These are phyloP conservation scores for Trametes meyenii DNA, from an alignment of 768 basidiomycete genomes.

Conservation along the genomic window DNA sequence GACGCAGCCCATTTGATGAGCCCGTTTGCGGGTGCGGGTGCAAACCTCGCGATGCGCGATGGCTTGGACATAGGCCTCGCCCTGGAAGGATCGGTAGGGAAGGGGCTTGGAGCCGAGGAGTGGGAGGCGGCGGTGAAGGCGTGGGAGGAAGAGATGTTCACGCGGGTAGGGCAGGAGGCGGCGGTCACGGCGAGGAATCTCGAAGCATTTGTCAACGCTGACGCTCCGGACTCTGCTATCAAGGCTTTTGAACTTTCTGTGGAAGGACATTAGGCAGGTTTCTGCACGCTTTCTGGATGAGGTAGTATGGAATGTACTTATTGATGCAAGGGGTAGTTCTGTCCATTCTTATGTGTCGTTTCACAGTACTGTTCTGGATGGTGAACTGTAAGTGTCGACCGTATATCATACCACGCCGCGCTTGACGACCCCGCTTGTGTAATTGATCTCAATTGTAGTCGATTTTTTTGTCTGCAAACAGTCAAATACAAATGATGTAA, in stretches of 20 bases:
- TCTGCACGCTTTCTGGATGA: no score
- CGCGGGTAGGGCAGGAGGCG: constrained; percentile 5
- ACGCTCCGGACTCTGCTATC: background rate
- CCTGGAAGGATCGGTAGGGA: constrained; percentile 7
- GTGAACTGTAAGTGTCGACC: no score
- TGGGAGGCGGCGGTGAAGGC: constrained; percentile 4
- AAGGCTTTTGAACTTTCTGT: background rate
- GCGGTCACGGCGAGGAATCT: constrained; percentile 5
- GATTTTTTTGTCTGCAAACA: no score
- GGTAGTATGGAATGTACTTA: no score
- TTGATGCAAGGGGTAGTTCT: no score
- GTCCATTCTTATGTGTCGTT: no score
- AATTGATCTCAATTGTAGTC: no score
- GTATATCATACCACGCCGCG: no score
- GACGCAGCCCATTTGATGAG: constrained; percentile 44
- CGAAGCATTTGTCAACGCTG: background rate
- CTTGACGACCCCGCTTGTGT: no score
- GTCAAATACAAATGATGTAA: no score
- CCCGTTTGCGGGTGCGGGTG: constrained; percentile 42
- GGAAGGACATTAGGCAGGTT: no score
- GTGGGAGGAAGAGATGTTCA: constrained; percentile 9
- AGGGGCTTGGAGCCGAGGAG: constrained; percentile 4
- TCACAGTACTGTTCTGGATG: no score
- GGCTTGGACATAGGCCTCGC: constrained; percentile 24
- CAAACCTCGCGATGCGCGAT: constrained; percentile 39